Evolutionary conservation across 495 filamentous ascomycete genomes (phyloP), one percentile per base, ranked within the genome.

Genomic region (Annulohypoxylon nitens): DNA sequence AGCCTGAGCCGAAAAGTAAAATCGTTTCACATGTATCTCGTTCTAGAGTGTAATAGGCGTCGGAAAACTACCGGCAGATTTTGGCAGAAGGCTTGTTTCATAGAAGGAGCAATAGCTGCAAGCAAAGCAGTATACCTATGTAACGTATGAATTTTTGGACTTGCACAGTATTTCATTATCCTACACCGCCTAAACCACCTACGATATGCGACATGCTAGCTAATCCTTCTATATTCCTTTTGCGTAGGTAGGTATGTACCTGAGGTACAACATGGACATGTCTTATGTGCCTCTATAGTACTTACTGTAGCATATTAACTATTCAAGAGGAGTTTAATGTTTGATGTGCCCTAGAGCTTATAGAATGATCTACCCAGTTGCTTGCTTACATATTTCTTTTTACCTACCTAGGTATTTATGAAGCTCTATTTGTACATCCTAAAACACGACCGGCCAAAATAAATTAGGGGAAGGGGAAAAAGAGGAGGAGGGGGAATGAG

Each of bases 391-490:
- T 48, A 23, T 48, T 48, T 18, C 7, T 20, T 26, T 23, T 23
- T 23, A n/a, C n/a, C n/a, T n/a, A n/a, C n/a, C n/a, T n/a, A 23
- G 20, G 20, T 23, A 23, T 25, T 33, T n/a, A 8, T 47, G 34
- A 33, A 41, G 14, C 26, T 18, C 7, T 61, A 48, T 48, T 12
- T 16, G 1, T 48, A 61, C 30, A 11, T 18, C 43, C 39, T 33
- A n/a, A 61, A 60, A 60, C 55, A 67, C 18, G 16, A 54, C 36
- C 30, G 23, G 23, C 45, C 30, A 57, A 61, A 26, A 54, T 20
- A 8, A 30, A 20, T 6, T 14, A 53, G 20, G 50, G 18, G 25
- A 41, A 16, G 37, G 43, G 16, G 55, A 45, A 23, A 23, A 23
- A 23, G 20, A 23, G 20, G 20, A 23, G 20, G 20, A 23, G 20